Evolutionary conservation across 169 alveolate genomes (phyloP).

Genomic region (Plasmodium knowlesi): DNA sequence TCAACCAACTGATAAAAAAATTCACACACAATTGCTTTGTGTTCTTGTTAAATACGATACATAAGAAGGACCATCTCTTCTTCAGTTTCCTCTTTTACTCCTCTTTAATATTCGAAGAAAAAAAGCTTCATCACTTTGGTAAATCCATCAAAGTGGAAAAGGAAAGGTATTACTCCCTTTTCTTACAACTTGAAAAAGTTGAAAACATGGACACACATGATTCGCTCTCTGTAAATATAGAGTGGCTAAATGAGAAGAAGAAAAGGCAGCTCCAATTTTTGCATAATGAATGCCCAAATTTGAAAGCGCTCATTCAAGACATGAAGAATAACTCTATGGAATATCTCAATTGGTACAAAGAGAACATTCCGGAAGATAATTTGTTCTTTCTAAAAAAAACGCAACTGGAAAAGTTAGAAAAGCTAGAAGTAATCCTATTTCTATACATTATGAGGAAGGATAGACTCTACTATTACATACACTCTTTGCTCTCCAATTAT

Average conservation of each 20-base stretch:
- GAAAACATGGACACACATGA: background rate
- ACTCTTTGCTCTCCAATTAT: slow-evolving; percentile 16
- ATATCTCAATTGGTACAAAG: slow-evolving; percentile 63
- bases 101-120: slow-evolving; percentile 57
- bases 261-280: slow-evolving; percentile 26
- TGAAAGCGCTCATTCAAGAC: slow-evolving; percentile 31
- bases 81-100: slow-evolving; percentile 53
- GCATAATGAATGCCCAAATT: slow-evolving; percentile 6
- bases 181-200: background rate
- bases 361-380: slow-evolving; percentile 40
- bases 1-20: slow-evolving; percentile 65
- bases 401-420: slow-evolving; percentile 16
- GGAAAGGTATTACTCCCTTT: slow-evolving; percentile 53
- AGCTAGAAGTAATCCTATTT: slow-evolving; percentile 53
- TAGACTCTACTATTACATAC: slow-evolving; percentile 43
- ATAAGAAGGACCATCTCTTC: slow-evolving; percentile 36
- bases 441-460: slow-evolving; percentile 61
- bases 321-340: slow-evolving; percentile 36
- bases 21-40: slow-evolving; percentile 67
- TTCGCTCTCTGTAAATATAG: slow-evolving; percentile 8
- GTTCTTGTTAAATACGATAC: slow-evolving; percentile 44
- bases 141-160: slow-evolving; percentile 43
- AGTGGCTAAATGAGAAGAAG: slow-evolving; percentile 47
- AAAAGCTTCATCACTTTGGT: background rate
- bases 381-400: slow-evolving; percentile 24